Percentiles rank a stretch among this genome's conserved stretches.
phyloP scores from a whole-genome alignment of 257 asterid genomes.

The Forsythia suspensa region DNA sequence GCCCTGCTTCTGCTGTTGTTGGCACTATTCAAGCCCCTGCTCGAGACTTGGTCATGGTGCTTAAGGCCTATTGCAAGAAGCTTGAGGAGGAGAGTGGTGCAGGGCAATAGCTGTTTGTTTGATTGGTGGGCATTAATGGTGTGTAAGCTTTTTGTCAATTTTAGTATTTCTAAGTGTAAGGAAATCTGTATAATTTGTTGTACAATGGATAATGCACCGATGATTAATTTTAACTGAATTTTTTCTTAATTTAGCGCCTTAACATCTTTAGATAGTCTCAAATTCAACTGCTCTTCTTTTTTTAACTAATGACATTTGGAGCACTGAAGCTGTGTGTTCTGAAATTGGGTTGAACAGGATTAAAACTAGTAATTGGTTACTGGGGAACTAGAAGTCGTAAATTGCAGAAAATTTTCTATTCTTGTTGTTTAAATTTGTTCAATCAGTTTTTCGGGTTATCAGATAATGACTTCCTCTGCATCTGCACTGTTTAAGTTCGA shows the following conservation, averaged over 20 bases:
- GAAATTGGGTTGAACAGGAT: background rate
- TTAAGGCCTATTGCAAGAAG: slow-evolving; percentile 80
- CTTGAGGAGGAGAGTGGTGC: slow-evolving; percentile 63
- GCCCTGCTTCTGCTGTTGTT: slow-evolving; percentile 91
- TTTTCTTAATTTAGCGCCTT: background rate
- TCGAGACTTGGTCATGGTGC: slow-evolving; percentile 71
- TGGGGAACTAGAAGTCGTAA: background rate
- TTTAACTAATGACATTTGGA: background rate
- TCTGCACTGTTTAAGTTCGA: background rate
- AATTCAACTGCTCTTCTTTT: no score
- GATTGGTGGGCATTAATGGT: slow-evolving; percentile 2
- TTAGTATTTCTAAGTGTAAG: background rate
- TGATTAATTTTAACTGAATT: background rate
- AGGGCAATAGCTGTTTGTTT: slow-evolving; percentile 33
- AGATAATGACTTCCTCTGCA: background rate
- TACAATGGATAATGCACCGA: slow-evolving; percentile 18
- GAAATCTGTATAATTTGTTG: slow-evolving; percentile 27
- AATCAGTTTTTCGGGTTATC: background rate
- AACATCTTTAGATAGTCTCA: no score
- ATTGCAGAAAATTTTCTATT: background rate
- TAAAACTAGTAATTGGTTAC: background rate
- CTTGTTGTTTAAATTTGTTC: background rate
- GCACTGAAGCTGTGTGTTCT: background rate
- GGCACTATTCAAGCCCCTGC: slow-evolving; percentile 93
- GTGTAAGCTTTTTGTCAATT: slow-evolving; percentile 25